phyloP scores from a whole-genome alignment of 2,329 filamentous ascomycete species.

The Tolypocladium cylindrosporum region DNA sequence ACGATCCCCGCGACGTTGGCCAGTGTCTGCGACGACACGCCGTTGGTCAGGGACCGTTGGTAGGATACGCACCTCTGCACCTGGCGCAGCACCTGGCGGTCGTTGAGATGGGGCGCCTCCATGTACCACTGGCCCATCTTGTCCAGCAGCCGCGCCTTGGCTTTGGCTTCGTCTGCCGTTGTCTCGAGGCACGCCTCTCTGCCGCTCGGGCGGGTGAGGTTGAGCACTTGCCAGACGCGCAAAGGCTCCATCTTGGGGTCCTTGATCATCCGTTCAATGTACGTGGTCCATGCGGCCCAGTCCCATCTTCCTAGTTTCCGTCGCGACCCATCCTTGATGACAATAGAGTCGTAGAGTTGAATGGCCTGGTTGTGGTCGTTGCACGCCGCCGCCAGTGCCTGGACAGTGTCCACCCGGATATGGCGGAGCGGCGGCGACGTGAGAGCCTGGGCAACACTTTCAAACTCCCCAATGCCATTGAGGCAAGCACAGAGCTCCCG shows the following conservation, averaged over 20 bases:
- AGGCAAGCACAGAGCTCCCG: constrained; percentile 7
- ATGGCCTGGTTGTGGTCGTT: constrained; percentile 16
- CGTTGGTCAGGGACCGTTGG: constrained; percentile 12
- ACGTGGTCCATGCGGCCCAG: constrained; percentile 22
- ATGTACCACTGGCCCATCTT: constrained; percentile 20
- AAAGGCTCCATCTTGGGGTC: constrained; percentile 14
- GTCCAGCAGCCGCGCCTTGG: constrained; percentile 18
- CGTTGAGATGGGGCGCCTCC: constrained; percentile 14
- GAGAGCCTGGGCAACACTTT: constrained; percentile 3
- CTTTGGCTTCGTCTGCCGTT: constrained; percentile 5
- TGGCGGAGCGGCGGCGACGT: constrained; percentile 1
- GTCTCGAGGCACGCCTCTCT: background rate
- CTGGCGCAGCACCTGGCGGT: constrained; percentile 19
- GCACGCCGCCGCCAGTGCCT: constrained; percentile 9
- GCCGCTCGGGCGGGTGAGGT: constrained; percentile 5
- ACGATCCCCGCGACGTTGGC: constrained; percentile 15
- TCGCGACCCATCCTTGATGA: background rate
- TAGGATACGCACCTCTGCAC: constrained; percentile 15
- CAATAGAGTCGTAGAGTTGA: constrained; percentile 10
- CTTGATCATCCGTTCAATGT: constrained; percentile 21
- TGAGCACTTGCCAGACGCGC: constrained; percentile 18
- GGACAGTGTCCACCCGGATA: constrained; percentile 4
- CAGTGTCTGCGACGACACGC: constrained; percentile 15
- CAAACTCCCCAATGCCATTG: constrained; percentile 6
- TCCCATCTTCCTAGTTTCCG: constrained; percentile 11